These are phyloP conservation scores for Evernia prunastri DNA, from an alignment of 495 filamentous ascomycete genomes.

Conservation along the genomic window DNA sequence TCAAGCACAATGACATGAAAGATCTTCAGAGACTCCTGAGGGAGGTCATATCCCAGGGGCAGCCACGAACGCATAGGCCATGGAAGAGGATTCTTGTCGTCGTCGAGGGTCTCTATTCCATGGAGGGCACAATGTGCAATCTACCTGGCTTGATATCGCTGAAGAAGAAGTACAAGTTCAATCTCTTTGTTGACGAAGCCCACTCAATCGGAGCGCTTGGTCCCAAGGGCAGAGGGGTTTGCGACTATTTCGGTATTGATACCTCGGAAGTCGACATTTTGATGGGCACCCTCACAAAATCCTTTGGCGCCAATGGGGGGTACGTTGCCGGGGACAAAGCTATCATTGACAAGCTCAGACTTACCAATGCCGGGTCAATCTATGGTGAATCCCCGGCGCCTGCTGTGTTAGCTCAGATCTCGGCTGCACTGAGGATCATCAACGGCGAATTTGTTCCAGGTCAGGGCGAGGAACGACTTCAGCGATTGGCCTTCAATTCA, in stretches of 20 bases:
- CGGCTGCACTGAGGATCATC: constrained; percentile 77
- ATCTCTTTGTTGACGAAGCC: constrained; percentile 91
- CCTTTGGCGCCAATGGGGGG: constrained; percentile 95
- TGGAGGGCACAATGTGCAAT: constrained; percentile 98
- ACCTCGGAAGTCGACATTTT: constrained; percentile 85
- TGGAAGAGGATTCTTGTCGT: constrained; percentile 99
- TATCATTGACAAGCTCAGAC: constrained; percentile 84
- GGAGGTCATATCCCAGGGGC: constrained; percentile 89
- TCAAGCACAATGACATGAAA: constrained; percentile 94
- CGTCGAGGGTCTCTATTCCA: constrained; percentile 95
- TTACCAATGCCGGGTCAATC: constrained; percentile 76
- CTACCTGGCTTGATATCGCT: constrained; percentile 77
- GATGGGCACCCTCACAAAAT: constrained; percentile 98
- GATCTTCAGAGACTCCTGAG: constrained; percentile 79
- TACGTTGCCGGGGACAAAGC: constrained; percentile 87
- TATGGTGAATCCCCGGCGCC: constrained; percentile 86
- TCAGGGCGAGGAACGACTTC: constrained; percentile 91
- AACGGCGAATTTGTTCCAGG: constrained; percentile 78
- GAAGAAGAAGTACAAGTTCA: constrained; percentile 93
- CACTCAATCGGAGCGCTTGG: constrained; percentile 94
- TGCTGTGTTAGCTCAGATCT: constrained; percentile 81
- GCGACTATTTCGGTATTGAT: constrained; percentile 92
- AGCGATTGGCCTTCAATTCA: constrained; percentile 96
- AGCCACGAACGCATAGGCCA: constrained; percentile 91
- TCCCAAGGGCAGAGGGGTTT: constrained; percentile 81